Evolutionary conservation across 176 grass and related monocot genomes (phyloP), one percentile per base, ranked within the genome.

Genomic region (Elymus sibiricus): DNA sequence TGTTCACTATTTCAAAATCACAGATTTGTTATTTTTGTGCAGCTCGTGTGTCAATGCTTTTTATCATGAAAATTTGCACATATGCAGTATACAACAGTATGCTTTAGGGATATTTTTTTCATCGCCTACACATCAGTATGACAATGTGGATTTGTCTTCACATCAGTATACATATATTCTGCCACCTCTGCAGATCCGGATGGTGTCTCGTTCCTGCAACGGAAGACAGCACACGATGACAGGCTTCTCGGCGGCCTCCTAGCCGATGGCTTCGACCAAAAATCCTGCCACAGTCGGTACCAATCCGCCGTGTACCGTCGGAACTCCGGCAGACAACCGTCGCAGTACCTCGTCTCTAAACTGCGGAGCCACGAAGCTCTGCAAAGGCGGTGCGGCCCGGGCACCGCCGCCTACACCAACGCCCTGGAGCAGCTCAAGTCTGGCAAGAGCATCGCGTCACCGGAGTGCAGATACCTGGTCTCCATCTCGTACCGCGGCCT

Each of bases 221-320:
- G 55, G 55, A 22, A 22, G 19, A 22, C 24, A 12, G 4, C 60
- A 27, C 10, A 5, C 4, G 4, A 13, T 4, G 64, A 72, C 49
- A 38, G 55, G 3, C 72, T 88, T 29, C 58, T 92, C 1, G 86
- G 72, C 1, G 82, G 90, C 44, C 76, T 92, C 16, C 43, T 92
- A 2, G 29, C 53, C 13, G 64, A 79, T 8, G 40, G 44, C 4
- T 86, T 92, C 22, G 86, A 92, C 31, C 73, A 88, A 46, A 15
- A 81, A 24, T 51, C 65, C 13, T 92, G 90, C 42, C 31, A n/a
- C 64, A 92, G 90, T 64, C 82, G 86, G 19, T 92, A 88, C 61
- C 69, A 86, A 7, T 43, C 70, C 21, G 71, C 70, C 34, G 64
- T 76, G 17, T 63, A 70, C 58, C 70, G 85, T 66, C 70, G 67